These are phyloP conservation scores for Sporisorium scitamineum DNA, from an alignment of 1,284 basidiomycete species.

Conservation along the genomic window DNA sequence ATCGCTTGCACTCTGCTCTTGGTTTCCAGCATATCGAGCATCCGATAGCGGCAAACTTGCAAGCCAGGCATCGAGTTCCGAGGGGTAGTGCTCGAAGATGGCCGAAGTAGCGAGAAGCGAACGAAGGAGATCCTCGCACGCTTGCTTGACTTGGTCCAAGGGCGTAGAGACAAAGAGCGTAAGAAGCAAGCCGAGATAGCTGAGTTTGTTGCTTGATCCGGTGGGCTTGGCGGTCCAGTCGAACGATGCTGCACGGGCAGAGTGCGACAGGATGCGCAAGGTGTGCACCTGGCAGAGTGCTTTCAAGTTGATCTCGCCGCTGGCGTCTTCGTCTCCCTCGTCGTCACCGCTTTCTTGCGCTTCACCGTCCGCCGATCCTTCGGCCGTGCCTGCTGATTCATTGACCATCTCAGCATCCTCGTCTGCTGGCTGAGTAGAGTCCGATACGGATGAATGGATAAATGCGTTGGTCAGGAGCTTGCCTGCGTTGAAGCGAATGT, in stretches of 20 bases:
- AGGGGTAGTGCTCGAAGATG: constrained; percentile 82
- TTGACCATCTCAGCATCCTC: constrained; percentile 8
- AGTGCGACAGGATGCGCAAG: constrained; percentile 71
- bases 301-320: constrained; percentile 73
- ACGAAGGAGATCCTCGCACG: constrained; percentile 43
- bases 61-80: constrained; percentile 83
- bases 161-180: constrained; percentile 38
- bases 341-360: constrained; percentile 55
- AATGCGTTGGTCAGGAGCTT: constrained; percentile 78
- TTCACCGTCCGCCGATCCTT: background rate
- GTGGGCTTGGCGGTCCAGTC: constrained; percentile 75
- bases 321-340: constrained; percentile 63
- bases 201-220: constrained; percentile 72
- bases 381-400: background rate
- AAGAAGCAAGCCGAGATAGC: constrained; percentile 56
- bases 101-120: constrained; percentile 75
- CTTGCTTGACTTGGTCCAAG: constrained; percentile 34
- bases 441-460: constrained; percentile 18
- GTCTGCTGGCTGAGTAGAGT: background rate
- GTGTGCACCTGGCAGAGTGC: constrained; percentile 82
- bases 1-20: constrained; percentile 1
- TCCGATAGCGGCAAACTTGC: constrained; percentile 73
- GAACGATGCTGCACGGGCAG: constrained; percentile 70
- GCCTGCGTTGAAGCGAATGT: constrained; percentile 85
- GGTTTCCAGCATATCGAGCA: background rate